Percentiles rank a stretch among this genome's conserved stretches.
phyloP scores from a whole-genome alignment of 139 green algal genomes.

The Pleodorina starrii region DNA sequence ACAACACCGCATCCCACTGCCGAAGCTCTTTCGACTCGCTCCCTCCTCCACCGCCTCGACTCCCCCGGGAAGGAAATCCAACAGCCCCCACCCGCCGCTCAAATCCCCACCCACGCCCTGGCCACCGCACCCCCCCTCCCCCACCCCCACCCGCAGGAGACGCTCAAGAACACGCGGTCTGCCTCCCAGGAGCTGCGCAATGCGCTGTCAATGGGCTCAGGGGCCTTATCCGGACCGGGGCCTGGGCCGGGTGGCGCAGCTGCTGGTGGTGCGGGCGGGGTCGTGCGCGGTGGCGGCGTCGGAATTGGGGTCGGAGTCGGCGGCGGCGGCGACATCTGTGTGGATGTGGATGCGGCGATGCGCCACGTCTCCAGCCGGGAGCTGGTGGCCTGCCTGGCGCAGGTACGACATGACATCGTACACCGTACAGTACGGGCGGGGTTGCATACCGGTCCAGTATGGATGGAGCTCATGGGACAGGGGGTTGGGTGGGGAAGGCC shows the following conservation, averaged over 20 bases:
- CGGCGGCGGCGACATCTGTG: neutral
- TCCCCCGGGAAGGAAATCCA: no score
- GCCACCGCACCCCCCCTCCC: no score
- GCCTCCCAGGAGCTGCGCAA: slow-evolving; percentile 14
- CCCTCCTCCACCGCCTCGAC: no score
- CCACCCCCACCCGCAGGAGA: neutral
- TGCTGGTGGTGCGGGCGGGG: neutral
- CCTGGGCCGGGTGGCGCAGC: neutral
- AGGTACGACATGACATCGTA: no score
- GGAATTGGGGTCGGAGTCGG: neutral
- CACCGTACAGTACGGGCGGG: no score
- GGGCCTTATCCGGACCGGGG: neutral
- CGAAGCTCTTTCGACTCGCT: no score
- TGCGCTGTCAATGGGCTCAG: slow-evolving; percentile 2
- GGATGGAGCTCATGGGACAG: no score
- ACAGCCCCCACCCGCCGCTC: no score
- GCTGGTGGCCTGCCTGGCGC: slow-evolving; percentile 53
- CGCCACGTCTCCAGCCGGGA: slow-evolving; percentile 15
- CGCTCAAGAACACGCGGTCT: neutral
- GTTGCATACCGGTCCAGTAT: no score
- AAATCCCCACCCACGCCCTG: no score
- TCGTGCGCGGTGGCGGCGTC: neutral
- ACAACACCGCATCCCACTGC: no score
- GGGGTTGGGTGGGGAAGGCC: neutral
- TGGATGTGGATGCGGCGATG: slow-evolving; percentile 14